These are phyloP conservation scores for Xylariaceae sp. DNA, from an alignment of 2,329 filamentous ascomycete genomes.

Conservation along the genomic window DNA sequence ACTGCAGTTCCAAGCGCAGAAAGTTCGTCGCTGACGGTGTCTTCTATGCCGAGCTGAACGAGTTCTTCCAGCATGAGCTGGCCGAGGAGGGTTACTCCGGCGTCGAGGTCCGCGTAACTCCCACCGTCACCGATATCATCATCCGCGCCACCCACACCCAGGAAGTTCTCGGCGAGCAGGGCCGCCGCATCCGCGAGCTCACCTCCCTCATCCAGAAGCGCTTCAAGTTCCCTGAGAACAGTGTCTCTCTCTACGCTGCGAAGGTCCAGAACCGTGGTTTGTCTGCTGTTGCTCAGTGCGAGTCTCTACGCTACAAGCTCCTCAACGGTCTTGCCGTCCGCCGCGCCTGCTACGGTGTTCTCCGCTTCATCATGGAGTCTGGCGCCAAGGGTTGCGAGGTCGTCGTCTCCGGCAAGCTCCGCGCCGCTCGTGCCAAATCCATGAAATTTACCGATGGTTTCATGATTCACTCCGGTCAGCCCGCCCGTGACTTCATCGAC, in stretches of 20 bases:
- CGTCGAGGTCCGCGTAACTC: slow-evolving; percentile 99
- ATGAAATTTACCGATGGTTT: slow-evolving; percentile 99
- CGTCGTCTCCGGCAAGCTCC: slow-evolving; percentile 97
- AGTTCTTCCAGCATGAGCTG: slow-evolving; percentile 99
- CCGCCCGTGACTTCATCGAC: slow-evolving; percentile 99
- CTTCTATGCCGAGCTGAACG: slow-evolving; percentile 99
- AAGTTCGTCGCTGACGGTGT: slow-evolving; percentile 98
- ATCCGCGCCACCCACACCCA: slow-evolving; percentile 99
- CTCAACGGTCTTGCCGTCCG: slow-evolving; percentile 99
- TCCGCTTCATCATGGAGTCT: slow-evolving; percentile 99
- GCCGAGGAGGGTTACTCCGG: slow-evolving; percentile 99
- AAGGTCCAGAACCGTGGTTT: slow-evolving; percentile 99
- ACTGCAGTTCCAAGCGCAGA: slow-evolving; percentile 75
- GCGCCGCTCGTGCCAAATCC: slow-evolving; percentile 97
- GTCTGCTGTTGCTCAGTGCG: slow-evolving; percentile 98
- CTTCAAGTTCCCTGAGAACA: slow-evolving; percentile 99
- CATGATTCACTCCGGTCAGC: slow-evolving; percentile 99
- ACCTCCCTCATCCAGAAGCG: slow-evolving; percentile 99
- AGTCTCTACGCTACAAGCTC: slow-evolving; percentile 99
- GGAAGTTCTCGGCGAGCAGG: slow-evolving; percentile 99
- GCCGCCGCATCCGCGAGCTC: slow-evolving; percentile 98
- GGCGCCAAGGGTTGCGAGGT: slow-evolving; percentile 99
- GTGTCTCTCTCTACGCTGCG: slow-evolving; percentile 98
- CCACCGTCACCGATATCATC: slow-evolving; percentile 99
- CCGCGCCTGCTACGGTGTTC: slow-evolving; percentile 98